Evolutionary conservation across 257 asterid species (phyloP).

Genomic region (Fraxinus cuspidata): DNA sequence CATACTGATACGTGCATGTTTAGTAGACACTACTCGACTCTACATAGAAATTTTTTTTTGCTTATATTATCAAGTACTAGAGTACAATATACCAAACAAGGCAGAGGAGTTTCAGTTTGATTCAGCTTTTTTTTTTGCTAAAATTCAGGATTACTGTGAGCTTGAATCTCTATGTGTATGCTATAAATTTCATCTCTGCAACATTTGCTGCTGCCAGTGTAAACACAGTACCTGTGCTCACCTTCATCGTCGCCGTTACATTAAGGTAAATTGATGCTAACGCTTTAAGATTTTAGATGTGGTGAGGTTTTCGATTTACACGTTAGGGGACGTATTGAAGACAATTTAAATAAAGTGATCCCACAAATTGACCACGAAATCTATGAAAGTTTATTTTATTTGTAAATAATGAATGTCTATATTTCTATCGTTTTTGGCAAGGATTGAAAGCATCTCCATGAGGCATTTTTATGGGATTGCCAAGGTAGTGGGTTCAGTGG

Average conservation of each 20-base stretch:
- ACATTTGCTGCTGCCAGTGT: slow-evolving; percentile 68
- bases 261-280: slow-evolving; percentile 36
- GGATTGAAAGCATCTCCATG: slow-evolving; percentile 53
- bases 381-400: background rate
- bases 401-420: background rate
- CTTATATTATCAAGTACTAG: too few species aligned
- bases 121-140: background rate
- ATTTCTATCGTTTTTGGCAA: slow-evolving; percentile 17
- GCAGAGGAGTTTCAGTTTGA: background rate
- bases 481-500: slow-evolving; percentile 47
- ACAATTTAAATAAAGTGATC: too few species aligned
- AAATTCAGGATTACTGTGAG: slow-evolving; percentile 53
- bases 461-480: slow-evolving; percentile 41
- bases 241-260: slow-evolving; percentile 46
- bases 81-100: background rate
- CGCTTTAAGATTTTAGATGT: background rate
- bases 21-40: background rate
- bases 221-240: slow-evolving; percentile 61
- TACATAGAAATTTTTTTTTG: background rate
- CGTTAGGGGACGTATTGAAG: too few species aligned
- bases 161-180: slow-evolving; percentile 50
- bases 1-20: background rate
- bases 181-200: slow-evolving; percentile 61
- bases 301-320: too few species aligned
- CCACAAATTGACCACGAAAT: too few species aligned